Conservation (phyloP, 2,329 filamentous ascomycete species). For the Pseudogymnoascus sp. region DNA sequence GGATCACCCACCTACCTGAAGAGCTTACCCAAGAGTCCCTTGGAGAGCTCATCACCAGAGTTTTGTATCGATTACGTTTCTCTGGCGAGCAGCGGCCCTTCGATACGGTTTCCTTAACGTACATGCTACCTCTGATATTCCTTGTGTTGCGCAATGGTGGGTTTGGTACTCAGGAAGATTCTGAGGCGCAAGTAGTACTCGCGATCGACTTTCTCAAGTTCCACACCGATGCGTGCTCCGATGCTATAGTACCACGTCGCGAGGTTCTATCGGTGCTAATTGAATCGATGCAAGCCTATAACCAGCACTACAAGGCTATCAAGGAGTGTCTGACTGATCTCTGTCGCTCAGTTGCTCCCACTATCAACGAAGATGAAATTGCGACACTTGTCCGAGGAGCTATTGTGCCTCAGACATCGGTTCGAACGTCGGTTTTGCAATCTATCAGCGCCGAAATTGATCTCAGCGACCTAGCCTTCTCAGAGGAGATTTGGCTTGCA, state of each 20-base stretch:
- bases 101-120: conserved; percentile 79
- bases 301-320: conserved; percentile 88
- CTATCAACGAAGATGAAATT: conserved; percentile 67
- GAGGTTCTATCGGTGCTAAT: conserved; percentile 68
- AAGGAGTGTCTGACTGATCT: conserved; percentile 88
- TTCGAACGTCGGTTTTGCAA: conserved; percentile 79
- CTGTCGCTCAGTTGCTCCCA: conserved; percentile 75
- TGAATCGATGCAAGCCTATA: conserved; percentile 77
- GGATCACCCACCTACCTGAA: conserved; percentile 63
- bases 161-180: conserved; percentile 69
- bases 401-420: conserved; percentile 70
- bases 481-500: conserved; percentile 86
- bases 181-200: conserved; percentile 82
- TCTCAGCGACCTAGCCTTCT: conserved; percentile 77
- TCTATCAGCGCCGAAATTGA: conserved; percentile 88
- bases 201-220: conserved; percentile 83
- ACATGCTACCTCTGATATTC: conserved; percentile 76
- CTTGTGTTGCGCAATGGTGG: conserved; percentile 72
- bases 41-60: conserved; percentile 74
- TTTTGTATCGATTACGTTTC: conserved; percentile 85
- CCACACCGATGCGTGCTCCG: conserved; percentile 73
- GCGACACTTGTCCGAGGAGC: conserved; percentile 66
- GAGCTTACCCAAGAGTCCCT: conserved; percentile 73
- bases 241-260: conserved; percentile 67
- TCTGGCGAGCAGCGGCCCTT: conserved; percentile 90